Evolutionary conservation across 139 green algal genomes (phyloP).

Genomic region (Pseudopediastrum boryanum): DNA sequence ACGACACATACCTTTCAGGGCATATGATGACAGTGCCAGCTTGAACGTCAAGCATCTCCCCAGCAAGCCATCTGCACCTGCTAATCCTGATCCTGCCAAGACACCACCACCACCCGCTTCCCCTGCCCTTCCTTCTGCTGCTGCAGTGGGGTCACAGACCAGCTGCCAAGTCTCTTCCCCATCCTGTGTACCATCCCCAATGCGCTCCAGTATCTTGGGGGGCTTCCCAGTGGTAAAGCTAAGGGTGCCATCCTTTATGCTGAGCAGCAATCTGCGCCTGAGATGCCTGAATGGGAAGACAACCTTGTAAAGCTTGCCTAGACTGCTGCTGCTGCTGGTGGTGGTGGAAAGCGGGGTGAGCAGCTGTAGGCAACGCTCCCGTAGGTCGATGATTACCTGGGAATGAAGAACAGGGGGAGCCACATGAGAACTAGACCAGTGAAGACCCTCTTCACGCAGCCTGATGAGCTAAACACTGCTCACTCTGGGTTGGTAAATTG

Average conservation of each 20-base stretch:
- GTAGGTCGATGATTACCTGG: background rate
- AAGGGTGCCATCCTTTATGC: background rate
- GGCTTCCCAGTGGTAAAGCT: background rate
- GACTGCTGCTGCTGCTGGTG: background rate
- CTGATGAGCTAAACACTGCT: too few species aligned
- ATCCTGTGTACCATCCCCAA: background rate
- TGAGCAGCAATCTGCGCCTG: background rate
- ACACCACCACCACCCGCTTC: background rate
- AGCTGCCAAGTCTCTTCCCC: background rate
- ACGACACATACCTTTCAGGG: background rate
- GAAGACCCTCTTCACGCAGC: too few species aligned
- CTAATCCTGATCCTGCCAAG: background rate
- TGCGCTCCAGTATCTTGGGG: background rate
- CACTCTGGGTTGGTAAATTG: too few species aligned
- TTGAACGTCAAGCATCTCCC: slow-evolving; percentile 10
- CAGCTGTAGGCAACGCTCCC: background rate
- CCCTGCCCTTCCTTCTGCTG: background rate
- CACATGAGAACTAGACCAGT: background rate
- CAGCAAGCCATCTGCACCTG: slow-evolving; percentile 9
- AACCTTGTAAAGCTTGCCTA: background rate
- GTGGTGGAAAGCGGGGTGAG: background rate
- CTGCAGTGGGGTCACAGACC: background rate
- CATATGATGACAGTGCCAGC: background rate
- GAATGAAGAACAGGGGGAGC: background rate
- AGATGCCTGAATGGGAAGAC: background rate